A percentile compares a stretch with the other conserved stretches of the same genome.
Evolutionary conservation across 2,329 filamentous ascomycete genomes (phyloP).

Genomic region (Pyrenophora graminea): DNA sequence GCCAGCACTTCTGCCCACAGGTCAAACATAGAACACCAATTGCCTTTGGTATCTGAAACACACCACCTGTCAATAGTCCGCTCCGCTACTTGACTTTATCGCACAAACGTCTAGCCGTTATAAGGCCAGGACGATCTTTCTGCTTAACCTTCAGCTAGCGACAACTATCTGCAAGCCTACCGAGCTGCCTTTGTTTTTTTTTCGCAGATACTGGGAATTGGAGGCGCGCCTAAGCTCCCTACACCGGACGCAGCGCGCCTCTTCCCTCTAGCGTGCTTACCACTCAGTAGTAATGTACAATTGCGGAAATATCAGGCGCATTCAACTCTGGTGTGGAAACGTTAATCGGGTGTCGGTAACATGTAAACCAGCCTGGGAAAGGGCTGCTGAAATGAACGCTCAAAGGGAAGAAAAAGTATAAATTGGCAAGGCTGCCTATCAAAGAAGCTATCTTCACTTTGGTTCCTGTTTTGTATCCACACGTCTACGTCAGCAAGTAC

Average conservation of each 20-base stretch:
- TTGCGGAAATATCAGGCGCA: no score
- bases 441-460: neutral
- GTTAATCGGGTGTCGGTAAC: neutral
- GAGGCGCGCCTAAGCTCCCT: neutral
- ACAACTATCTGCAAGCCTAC: neutral
- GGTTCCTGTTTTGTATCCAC: neutral
- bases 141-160: constrained; percentile 3
- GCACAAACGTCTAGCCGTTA: no score
- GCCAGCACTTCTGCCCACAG: neutral
- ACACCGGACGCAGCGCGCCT: neutral
- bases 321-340: neutral
- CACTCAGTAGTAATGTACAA: neutral
- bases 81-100: neutral
- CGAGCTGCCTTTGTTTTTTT: neutral
- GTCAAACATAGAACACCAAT: constrained; percentile 1
- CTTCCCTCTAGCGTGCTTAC: neutral
- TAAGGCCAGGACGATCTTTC: neutral
- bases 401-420: neutral
- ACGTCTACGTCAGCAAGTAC: no score
- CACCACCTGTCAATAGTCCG: neutral
- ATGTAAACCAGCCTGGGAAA: neutral
- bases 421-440: neutral
- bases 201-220: neutral
- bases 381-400: neutral
- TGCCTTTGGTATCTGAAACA: neutral